These are phyloP conservation scores for Lipomyces anomalus DNA, from an alignment of 805 yeast species.

Conservation along the genomic window DNA sequence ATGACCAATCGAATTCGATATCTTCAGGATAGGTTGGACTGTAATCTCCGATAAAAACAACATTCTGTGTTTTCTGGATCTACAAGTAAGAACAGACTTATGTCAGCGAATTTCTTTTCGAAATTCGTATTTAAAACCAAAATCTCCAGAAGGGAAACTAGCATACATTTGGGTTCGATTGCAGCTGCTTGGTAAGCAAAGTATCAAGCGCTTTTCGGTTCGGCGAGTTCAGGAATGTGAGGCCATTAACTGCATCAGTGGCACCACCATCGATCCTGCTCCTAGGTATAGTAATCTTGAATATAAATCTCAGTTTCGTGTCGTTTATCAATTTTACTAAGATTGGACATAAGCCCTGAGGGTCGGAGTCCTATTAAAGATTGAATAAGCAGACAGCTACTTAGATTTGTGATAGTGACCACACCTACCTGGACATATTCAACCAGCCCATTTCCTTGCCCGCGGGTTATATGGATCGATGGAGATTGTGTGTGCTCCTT, in stretches of 20 bases:
- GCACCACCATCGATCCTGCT: constrained; percentile 1
- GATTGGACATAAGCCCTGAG: constrained; percentile 9
- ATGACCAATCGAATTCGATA: constrained; percentile 30
- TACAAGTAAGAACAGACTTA: constrained; percentile 29
- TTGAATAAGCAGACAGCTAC: no score
- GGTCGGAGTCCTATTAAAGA: constrained; percentile 18
- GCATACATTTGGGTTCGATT: constrained; percentile 27
- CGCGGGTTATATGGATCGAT: constrained; percentile 4
- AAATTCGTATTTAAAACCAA: no score
- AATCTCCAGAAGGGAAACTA: no score
- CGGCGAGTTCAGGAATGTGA: constrained; percentile 32
- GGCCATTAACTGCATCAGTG: constrained; percentile 25
- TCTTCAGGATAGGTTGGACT: constrained; percentile 13
- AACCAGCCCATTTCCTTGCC: constrained; percentile 6
- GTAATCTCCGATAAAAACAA: constrained; percentile 35
- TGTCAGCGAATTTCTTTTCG: neutral
- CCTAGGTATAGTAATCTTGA: constrained; percentile 7
- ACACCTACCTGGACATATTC: constrained; percentile 22
- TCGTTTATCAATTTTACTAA: constrained; percentile 14
- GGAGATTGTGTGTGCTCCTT: constrained; percentile 4
- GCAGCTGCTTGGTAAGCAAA: constrained; percentile 33
- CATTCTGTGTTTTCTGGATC: constrained; percentile 36
- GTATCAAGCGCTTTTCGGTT: constrained; percentile 29
- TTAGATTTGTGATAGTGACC: no score
- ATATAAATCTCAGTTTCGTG: constrained; percentile 10